A percentile compares a stretch with the other conserved stretches of the same genome.
These are phyloP conservation scores for Lactarius akahatsu DNA, from an alignment of 768 basidiomycete genomes.

Conservation along the genomic window DNA sequence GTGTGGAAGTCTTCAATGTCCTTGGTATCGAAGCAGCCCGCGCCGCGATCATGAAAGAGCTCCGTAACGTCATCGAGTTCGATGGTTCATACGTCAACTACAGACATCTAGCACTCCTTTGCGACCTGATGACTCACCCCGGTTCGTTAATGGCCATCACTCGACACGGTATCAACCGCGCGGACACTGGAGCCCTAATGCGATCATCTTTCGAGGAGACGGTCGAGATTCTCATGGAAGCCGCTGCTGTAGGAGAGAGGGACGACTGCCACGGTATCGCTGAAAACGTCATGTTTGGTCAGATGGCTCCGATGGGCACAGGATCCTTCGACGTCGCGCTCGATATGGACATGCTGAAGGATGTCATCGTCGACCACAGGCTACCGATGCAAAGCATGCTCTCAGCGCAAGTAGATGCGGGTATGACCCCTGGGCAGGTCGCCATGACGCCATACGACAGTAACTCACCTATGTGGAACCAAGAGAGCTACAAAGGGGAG, in stretches of 20 bases:
- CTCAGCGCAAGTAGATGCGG: conserved; percentile 75
- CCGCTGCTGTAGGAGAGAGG: conserved; percentile 95
- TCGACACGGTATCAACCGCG: conserved; percentile 97
- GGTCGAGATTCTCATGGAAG: conserved; percentile 98
- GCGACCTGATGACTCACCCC: conserved; percentile 97
- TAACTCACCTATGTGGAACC: conserved; percentile 77
- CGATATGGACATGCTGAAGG: conserved; percentile 98
- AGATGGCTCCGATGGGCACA: conserved; percentile 99
- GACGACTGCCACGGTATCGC: conserved; percentile 98
- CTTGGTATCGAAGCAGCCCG: conserved; percentile 97
- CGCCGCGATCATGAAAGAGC: conserved; percentile 89
- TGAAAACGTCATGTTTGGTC: conserved; percentile 99
- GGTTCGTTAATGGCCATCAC: conserved; percentile 97
- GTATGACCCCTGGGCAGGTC: conserved; percentile 88
- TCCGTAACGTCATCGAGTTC: conserved; percentile 96
- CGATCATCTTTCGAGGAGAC: conserved; percentile 99
- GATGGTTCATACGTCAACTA: conserved; percentile 99
- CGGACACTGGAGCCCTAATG: conserved; percentile 98
- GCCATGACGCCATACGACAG: conserved; percentile 97
- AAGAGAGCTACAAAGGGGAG: conserved; percentile 79
- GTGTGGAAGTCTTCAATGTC: conserved; percentile 90
- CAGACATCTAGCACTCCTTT: conserved; percentile 92
- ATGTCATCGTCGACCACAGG: conserved; percentile 95
- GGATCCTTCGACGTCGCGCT: conserved; percentile 94
- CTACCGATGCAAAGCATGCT: conserved; percentile 82